Evolutionary conservation across 73 alveolate genomes (phyloP).

Genomic region (Paramecium tetraurelia): DNA sequence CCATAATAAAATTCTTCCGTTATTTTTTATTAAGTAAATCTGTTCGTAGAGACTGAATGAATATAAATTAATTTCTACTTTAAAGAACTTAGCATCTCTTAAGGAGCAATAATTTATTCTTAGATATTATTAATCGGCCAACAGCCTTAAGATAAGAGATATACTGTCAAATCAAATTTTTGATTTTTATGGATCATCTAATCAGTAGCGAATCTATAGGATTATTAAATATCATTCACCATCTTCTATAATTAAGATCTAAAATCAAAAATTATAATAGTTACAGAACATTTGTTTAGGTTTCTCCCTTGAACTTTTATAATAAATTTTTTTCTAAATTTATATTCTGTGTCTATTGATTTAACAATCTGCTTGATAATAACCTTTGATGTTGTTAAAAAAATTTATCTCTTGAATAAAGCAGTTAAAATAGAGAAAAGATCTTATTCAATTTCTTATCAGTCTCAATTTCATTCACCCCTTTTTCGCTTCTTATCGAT

Average conservation of each 20-base stretch:
- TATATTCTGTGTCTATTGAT: not conserved
- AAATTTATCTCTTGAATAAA: not conserved
- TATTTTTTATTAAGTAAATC: not conserved
- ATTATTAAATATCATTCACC: not conserved
- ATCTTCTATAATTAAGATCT: not conserved
- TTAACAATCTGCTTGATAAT: not conserved
- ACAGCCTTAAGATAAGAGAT: not conserved
- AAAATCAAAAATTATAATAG: not conserved
- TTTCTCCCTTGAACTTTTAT: not conserved
- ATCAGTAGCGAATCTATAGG: not conserved
- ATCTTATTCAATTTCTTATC: not conserved
- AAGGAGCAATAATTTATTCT: not conserved
- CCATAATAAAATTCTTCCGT: conserved; percentile 42
- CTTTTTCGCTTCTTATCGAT: not conserved
- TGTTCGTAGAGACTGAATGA: not conserved
- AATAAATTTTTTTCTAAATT: not conserved
- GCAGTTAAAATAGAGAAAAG: not conserved
- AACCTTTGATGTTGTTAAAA: not conserved
- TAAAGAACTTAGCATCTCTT: not conserved
- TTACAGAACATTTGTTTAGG: not conserved
- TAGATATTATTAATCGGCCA: not conserved
- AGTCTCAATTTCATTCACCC: not conserved
- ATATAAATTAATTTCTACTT: not conserved
- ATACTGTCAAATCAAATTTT: not conserved
- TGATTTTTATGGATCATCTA: not conserved